Evolutionary conservation across 352 stramenopile species (phyloP).

Genomic region (Phytopythium litorale): DNA sequence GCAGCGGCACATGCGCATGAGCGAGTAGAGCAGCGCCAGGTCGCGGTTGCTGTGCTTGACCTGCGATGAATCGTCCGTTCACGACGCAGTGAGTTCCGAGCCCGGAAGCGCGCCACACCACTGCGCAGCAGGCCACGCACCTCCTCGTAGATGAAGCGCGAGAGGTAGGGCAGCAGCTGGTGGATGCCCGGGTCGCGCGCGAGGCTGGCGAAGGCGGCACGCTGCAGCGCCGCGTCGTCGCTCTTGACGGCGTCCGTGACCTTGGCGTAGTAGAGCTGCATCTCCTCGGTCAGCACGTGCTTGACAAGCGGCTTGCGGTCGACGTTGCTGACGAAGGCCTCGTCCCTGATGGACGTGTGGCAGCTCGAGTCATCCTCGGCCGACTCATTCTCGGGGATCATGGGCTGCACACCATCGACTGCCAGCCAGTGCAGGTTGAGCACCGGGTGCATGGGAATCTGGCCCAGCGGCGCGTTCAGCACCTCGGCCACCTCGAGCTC

Average conservation of each 20-base stretch:
- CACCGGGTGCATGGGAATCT: conserved; percentile 65
- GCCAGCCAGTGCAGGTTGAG: conserved; percentile 83
- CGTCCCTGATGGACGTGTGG: conserved; percentile 73
- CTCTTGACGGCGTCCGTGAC: conserved; percentile 80
- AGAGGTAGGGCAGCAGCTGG: conserved; percentile 88
- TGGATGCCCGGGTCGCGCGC: conserved; percentile 85
- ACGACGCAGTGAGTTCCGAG: too few relatives aligned
- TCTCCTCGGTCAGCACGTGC: conserved; percentile 86
- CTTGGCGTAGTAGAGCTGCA: conserved; percentile 89
- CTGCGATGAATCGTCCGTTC: conserved; percentile 6
- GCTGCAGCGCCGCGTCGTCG: conserved; percentile 67
- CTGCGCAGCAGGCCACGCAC: conserved; percentile 11
- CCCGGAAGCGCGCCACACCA: too few relatives aligned
- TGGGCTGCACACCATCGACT: conserved; percentile 75
- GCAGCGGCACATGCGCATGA: conserved; percentile 89
- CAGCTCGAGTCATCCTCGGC: conserved; percentile 64
- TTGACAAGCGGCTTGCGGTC: conserved; percentile 80
- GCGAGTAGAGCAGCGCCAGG: conserved; percentile 66
- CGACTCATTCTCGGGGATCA: conserved; percentile 83
- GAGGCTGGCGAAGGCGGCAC: conserved; percentile 74
- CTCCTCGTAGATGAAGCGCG: conserved; percentile 86
- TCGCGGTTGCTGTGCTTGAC: conserved; percentile 84
- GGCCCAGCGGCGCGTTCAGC: conserved; percentile 68
- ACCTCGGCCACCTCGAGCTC: conserved; percentile 68
- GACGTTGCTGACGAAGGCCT: conserved; percentile 61